phyloP scores from a whole-genome alignment of 108 stramenopile genomes.

The Cyclotella baltica region DNA sequence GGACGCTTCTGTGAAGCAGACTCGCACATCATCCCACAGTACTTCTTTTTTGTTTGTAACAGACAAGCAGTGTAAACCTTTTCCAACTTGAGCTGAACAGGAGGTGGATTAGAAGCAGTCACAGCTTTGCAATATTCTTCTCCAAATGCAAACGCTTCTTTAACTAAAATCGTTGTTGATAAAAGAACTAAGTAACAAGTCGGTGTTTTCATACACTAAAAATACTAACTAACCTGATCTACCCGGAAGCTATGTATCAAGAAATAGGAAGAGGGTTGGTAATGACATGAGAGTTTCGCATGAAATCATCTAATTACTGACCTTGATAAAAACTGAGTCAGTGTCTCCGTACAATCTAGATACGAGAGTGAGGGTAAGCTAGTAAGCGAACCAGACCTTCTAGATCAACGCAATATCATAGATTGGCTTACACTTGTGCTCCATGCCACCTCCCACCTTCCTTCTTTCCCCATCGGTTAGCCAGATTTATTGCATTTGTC shows the following conservation, averaged over 20 bases:
- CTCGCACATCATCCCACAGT: conserved; percentile 84
- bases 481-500: conserved; percentile 84
- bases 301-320: not conserved
- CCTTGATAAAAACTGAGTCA: conserved; percentile 93
- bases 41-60: conserved; percentile 10
- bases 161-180: conserved; percentile 27
- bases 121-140: conserved; percentile 89
- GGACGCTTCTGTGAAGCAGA: conserved; percentile 73
- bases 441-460: conserved; percentile 71
- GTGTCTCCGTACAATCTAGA: conserved; percentile 77
- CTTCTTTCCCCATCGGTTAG: conserved; percentile 81
- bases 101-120: conserved; percentile 88
- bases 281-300: not conserved
- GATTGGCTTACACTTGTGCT: conserved; percentile 65
- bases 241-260: conserved; percentile 72
- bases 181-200: not conserved
- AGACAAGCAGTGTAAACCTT: conserved; percentile 88
- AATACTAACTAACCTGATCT: conserved; percentile 47
- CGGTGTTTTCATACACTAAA: not conserved
- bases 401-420: conserved; percentile 56
- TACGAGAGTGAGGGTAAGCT: not conserved
- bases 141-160: conserved; percentile 94
- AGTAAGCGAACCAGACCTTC: conserved; percentile 35
- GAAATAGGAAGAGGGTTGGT: not conserved
- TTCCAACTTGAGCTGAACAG: conserved; percentile 95